Conservation (phyloP, 1,139 yeast genomes). For the Pichia sp. region DNA sequence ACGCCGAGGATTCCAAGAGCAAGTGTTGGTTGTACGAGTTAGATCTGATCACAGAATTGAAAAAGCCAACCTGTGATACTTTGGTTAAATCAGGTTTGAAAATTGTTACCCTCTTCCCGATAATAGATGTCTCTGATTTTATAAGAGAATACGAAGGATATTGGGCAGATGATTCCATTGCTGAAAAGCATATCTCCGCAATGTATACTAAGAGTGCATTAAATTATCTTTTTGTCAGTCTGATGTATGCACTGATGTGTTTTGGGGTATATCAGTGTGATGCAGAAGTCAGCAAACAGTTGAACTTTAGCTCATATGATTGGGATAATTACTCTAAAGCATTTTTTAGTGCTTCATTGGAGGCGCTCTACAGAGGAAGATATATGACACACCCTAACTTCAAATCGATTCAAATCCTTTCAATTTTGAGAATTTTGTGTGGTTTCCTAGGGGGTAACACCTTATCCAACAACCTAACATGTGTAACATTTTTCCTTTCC, state of each 20-base stretch:
- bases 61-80: constrained; percentile 23
- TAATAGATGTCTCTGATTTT: constrained; percentile 22
- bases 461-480: constrained; percentile 31
- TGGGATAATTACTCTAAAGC: constrained; percentile 31
- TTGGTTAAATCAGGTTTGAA: constrained; percentile 22
- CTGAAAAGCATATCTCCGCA: constrained; percentile 24
- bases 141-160: constrained; percentile 24
- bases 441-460: constrained; percentile 35
- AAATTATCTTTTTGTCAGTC: constrained; percentile 33
- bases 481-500: constrained; percentile 31
- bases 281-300: constrained; percentile 23
- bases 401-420: constrained; percentile 31
- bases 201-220: constrained; percentile 21
- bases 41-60: constrained; percentile 18
- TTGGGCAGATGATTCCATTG: constrained; percentile 23
- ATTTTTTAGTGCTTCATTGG: constrained; percentile 33
- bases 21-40: constrained; percentile 30
- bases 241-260: constrained; percentile 35
- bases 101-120: constrained; percentile 21
- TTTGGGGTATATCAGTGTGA: constrained; percentile 34
- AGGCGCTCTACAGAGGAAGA: constrained; percentile 35
- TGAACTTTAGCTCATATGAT: constrained; percentile 26
- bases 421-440: constrained; percentile 32
- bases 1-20: constrained; percentile 21
- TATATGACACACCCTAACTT: constrained; percentile 33